These are phyloP conservation scores for Xylaria sp. DNA, from an alignment of 2,329 filamentous ascomycete genomes.

Conservation along the genomic window DNA sequence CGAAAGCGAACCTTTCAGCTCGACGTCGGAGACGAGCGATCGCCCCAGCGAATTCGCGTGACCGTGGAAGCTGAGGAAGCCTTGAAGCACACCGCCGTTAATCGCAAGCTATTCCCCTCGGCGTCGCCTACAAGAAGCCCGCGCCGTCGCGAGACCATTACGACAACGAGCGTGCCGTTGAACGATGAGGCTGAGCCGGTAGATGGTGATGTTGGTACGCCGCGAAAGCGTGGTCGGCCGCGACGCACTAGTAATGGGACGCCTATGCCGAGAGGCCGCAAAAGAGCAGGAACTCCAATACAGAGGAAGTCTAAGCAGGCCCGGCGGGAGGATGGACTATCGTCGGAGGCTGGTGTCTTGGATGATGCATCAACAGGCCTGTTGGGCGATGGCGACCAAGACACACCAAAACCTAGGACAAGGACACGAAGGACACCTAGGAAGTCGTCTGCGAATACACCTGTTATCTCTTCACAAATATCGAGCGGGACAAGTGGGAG, in stretches of 20 bases:
- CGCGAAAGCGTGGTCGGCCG: constrained; percentile 52
- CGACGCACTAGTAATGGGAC: constrained; percentile 57
- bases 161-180: constrained; percentile 57
- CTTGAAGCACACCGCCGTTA: constrained; percentile 40
- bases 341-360: constrained; percentile 36
- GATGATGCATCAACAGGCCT: constrained; percentile 35
- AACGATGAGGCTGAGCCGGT: constrained; percentile 38
- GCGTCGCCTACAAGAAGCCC: constrained; percentile 48
- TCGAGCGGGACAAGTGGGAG: constrained; percentile 36
- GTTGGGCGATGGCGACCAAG: constrained; percentile 33
- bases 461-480: constrained; percentile 37
- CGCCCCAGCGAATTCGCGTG: constrained; percentile 59
- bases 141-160: constrained; percentile 47
- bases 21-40: constrained; percentile 56
- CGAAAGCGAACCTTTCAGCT: constrained; percentile 63
- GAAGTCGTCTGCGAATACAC: constrained; percentile 25
- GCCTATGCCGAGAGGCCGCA: constrained; percentile 54
- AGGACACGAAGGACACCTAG: constrained; percentile 40
- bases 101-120: constrained; percentile 42
- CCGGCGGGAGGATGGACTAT: constrained; percentile 41
- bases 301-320: constrained; percentile 43
- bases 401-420: constrained; percentile 44
- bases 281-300: constrained; percentile 54
- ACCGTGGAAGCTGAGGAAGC: constrained; percentile 57
- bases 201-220: constrained; percentile 41